Evolutionary conservation across 148 eudicot genomes (phyloP), one percentile per base, ranked within the genome.

Genomic region (Drosera capensis): DNA sequence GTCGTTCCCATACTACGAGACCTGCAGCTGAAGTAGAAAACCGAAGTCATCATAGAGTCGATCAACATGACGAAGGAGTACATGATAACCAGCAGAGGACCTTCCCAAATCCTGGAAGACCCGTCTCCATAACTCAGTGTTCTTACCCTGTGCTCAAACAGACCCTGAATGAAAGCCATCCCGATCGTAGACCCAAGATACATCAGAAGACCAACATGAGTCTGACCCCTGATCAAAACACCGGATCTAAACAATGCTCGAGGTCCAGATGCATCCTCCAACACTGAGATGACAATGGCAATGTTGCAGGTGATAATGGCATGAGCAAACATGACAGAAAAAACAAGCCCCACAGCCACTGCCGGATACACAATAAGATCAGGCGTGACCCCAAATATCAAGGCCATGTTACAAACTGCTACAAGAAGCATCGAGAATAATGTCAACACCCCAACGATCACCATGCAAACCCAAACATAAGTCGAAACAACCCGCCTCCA

Each of bases 111-210:
- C 56, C 93, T 63, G 8, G 80, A 80, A 16, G 86, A 71, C 30
- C 78, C 93, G 41, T 83, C 97, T 40, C 85, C 93, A 51, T 90
- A 78, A 58, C 97, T 80, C 46, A 84, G 28, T 0, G 71, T 80
- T 68, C 80, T 84, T 56, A 84, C 95, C 48, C 94, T 60, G 65
- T 84, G 87, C 76, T 90, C 97, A 70, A 90, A 90, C 55, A 84
- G 67, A 2, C 82, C 95, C 57, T 84, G 87, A 46, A 78, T 79
- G 52, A 80, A 62, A 2, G 93, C 81, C 93, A 75, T 63, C 31
- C 84, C 95, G 12, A 84, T 71, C 0, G 95, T 84, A 4, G 97
- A 84, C 11, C 74, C 77, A 5, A 90, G 77, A 58, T 75, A 90
- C 65, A 90, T 78, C 60, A 78, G 46, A 21, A 90, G 78, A 55